Conservation (phyloP, 345 rosid genomes). For the Linum tenue region DNA sequence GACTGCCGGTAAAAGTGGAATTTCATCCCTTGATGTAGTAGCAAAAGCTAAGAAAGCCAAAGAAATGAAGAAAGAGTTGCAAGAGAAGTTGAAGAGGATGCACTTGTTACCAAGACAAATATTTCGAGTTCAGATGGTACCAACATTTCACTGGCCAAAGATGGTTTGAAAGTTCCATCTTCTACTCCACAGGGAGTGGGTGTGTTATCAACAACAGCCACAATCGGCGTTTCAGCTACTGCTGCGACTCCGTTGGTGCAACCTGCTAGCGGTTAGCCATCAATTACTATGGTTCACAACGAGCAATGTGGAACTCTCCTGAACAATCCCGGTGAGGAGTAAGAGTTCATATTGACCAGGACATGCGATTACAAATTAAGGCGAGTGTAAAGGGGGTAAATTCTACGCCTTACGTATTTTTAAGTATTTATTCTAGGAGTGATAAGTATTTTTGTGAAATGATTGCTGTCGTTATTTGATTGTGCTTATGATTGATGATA, state of each 20-base stretch:
- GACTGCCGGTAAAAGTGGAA: conserved; percentile 66
- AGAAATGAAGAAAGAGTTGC: conserved; percentile 58
- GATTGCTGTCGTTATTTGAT: no score
- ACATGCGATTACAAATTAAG: no score
- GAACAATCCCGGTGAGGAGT: no score
- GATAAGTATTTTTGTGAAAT: no score
- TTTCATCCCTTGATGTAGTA: conserved; percentile 73
- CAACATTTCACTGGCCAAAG: conserved; percentile 15
- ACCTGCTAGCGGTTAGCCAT: conserved; percentile 23
- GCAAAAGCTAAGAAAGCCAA: conserved; percentile 83
- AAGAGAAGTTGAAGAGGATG: conserved; percentile 58
- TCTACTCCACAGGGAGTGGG: conserved; percentile 22
- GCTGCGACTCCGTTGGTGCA: conserved; percentile 27
- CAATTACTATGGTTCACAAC: no score
- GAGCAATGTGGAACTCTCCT: no score
- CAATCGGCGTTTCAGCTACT: conserved; percentile 24
- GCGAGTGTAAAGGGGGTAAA: no score
- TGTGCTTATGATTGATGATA: no score
- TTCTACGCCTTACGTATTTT: no score
- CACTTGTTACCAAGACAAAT: conserved; percentile 36
- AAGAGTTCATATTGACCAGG: no score
- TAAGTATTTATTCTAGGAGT: no score
- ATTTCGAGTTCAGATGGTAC: conserved; percentile 35
- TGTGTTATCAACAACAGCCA: conserved; percentile 19
- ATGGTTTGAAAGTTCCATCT: conserved; percentile 13